phyloP scores from a whole-genome alignment of 768 basidiomycete species.

The Crucibulum laeve region DNA sequence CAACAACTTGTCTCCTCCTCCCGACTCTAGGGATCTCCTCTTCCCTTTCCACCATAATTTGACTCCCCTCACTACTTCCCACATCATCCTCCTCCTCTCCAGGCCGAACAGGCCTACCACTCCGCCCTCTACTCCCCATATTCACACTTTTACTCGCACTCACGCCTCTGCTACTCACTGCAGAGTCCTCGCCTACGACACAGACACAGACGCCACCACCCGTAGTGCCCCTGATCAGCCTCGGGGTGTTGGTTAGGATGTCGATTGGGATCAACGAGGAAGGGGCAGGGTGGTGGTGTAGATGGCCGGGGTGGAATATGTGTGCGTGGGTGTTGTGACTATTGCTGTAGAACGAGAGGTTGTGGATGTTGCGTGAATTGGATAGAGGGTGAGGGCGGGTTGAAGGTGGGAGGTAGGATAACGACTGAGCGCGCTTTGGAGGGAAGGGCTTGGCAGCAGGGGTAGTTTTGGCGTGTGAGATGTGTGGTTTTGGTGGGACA shows the following conservation, averaged over 20 bases:
- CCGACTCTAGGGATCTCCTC: slow-evolving; percentile 32
- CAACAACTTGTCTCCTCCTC: slow-evolving; percentile 63
- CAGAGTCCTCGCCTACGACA: too few species aligned
- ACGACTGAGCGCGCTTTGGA: slow-evolving; percentile 8
- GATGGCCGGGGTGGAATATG: not conserved
- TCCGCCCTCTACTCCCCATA: not conserved
- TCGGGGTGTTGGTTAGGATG: slow-evolving; percentile 1
- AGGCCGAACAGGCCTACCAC: not conserved
- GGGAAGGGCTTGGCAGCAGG: slow-evolving; percentile 3
- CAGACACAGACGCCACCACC: not conserved
- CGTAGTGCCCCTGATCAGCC: not conserved
- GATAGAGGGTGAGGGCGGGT: slow-evolving; percentile 7
- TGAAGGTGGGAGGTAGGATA: slow-evolving; percentile 7
- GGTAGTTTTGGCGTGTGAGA: not conserved
- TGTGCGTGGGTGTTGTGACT: not conserved
- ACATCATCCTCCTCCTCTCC: slow-evolving; percentile 1
- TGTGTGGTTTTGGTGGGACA: not conserved
- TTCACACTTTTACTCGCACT: not conserved
- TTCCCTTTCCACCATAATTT: slow-evolving; percentile 7
- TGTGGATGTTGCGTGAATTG: not conserved
- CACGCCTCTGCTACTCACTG: not conserved
- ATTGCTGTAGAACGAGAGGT: not conserved
- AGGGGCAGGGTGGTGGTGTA: not conserved
- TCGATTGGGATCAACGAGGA: not conserved
- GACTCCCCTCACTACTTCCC: slow-evolving; percentile 10